Percentiles rank a stretch among this genome's conserved stretches.
Conservation (phyloP, 2,329 filamentous ascomycete genomes). For the Colletotrichum higginsianum region DNA sequence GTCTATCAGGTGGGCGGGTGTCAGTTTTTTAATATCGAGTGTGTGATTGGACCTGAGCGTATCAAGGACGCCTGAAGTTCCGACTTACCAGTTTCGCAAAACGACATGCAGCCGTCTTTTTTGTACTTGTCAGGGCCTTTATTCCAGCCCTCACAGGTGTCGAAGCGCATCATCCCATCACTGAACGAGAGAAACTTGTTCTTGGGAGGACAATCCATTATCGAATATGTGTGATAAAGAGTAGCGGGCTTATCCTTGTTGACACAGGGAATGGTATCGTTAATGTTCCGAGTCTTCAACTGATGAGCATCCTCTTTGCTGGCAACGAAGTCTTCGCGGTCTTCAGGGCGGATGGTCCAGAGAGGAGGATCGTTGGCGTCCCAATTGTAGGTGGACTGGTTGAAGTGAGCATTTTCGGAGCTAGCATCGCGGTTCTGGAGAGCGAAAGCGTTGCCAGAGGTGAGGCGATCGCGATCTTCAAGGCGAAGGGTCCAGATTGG, state of each 20-base stretch:
- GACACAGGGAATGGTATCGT: background rate
- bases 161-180: background rate
- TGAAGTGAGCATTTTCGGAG: background rate
- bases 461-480: background rate
- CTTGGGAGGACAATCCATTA: background rate
- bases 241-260: background rate
- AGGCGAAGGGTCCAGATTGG: slow-evolving; percentile 27
- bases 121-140: background rate
- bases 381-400: background rate
- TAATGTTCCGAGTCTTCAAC: background rate
- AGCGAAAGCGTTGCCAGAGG: too few relatives aligned
- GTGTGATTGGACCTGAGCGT: background rate
- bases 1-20: background rate
- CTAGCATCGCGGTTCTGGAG: background rate
- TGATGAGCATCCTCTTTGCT: background rate
- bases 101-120: background rate
- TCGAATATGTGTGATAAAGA: background rate
- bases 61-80: too few relatives aligned
- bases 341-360: slow-evolving; percentile 6
- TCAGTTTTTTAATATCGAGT: background rate
- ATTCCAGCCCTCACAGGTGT: slow-evolving; percentile 1
- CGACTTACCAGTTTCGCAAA: background rate
- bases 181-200: background rate
- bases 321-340: background rate
- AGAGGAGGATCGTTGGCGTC: background rate